A percentile compares a stretch with the other conserved stretches of the same genome.
Evolutionary conservation across 805 yeast genomes (phyloP).

Genomic region (Metschnikowia bowlesiae): DNA sequence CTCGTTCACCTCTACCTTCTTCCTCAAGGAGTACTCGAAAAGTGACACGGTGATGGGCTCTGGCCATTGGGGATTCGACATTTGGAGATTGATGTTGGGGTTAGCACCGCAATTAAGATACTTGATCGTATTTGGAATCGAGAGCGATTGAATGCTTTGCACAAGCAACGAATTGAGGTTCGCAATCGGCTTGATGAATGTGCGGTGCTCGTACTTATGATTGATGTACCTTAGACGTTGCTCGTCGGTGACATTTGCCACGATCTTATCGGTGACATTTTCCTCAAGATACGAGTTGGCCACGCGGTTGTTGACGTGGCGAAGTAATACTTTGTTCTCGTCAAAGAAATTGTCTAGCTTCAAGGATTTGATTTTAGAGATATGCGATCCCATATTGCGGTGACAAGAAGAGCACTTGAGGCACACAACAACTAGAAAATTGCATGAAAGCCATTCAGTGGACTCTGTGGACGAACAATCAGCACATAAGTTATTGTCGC

Average conservation of each 20-base stretch:
- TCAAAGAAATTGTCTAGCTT: conserved; percentile 65
- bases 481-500: conserved; percentile 64
- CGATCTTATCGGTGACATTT: conserved; percentile 20
- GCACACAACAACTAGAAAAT: conserved; percentile 67
- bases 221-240: conserved; percentile 57
- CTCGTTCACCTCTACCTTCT: conserved; percentile 23
- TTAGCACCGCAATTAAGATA: conserved; percentile 48
- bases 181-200: conserved; percentile 30
- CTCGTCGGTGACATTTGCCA: conserved; percentile 34
- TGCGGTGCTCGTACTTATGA: conserved; percentile 58
- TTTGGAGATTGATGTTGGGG: conserved; percentile 36
- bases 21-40: conserved; percentile 51
- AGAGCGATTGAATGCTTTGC: conserved; percentile 50
- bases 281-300: conserved; percentile 64
- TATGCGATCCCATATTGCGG: conserved; percentile 76
- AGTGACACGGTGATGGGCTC: conserved; percentile 24
- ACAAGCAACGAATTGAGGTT: conserved; percentile 37
- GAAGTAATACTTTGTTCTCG: conserved; percentile 56
- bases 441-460: conserved; percentile 87
- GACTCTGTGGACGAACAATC: conserved; percentile 66
- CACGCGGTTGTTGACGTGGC: conserved; percentile 46
- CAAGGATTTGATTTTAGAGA: conserved; percentile 73
- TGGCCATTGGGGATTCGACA: conserved; percentile 15
- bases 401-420: conserved; percentile 87
- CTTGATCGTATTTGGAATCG: conserved; percentile 40